Percentiles rank a stretch among this genome's conserved stretches.
These are phyloP conservation scores for Aureobasidium sp. DNA, from an alignment of 2,329 filamentous ascomycete species.

Conservation along the genomic window DNA sequence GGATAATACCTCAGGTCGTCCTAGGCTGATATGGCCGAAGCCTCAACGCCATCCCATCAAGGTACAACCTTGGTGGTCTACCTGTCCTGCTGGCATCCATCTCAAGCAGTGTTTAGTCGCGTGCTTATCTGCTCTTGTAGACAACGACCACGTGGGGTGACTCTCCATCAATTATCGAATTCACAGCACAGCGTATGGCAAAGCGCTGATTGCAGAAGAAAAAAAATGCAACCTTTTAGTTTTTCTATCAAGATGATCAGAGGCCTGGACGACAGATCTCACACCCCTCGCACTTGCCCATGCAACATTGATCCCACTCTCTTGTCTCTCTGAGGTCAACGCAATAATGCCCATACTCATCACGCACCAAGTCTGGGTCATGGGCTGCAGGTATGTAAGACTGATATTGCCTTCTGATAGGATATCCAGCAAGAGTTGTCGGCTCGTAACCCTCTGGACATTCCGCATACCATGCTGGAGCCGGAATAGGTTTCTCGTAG, in stretches of 20 bases:
- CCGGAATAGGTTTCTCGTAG: background rate
- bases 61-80: background rate
- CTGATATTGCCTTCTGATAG: background rate
- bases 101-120: background rate
- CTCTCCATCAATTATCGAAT: too few species aligned
- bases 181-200: too few species aligned
- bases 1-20: background rate
- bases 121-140: background rate
- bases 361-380: background rate
- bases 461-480: background rate
- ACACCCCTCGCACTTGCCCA: background rate
- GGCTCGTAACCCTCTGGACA: background rate
- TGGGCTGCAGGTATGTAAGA: background rate
- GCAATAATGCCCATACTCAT: background rate
- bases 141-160: background rate
- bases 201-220: too few species aligned
- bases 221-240: background rate
- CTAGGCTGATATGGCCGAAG: background rate
- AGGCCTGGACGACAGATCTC: background rate
- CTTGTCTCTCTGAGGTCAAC: background rate
- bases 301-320: background rate
- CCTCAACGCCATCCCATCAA: background rate
- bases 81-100: background rate
- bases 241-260: background rate
- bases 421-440: background rate